Evolutionary conservation across 1,139 yeast species (phyloP).

Genomic region (Yamadazyma triangularis): DNA sequence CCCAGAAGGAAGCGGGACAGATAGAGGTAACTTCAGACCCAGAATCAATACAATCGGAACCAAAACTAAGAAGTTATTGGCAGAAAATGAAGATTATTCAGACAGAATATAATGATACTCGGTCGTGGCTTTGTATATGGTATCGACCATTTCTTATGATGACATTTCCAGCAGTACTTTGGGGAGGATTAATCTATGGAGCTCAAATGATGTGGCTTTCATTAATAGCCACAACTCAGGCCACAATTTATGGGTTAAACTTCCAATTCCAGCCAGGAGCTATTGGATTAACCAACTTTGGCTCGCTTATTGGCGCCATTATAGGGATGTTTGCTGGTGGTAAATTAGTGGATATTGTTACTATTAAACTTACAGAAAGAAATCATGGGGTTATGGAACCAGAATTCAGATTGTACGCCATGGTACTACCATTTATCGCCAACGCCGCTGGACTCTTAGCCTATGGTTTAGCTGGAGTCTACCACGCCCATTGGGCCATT

Average conservation of each 20-base stretch:
- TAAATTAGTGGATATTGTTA: slow-evolving; percentile 36
- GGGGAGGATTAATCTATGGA: slow-evolving; percentile 62
- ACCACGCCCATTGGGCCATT: slow-evolving; percentile 44
- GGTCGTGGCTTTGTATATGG: slow-evolving; percentile 35
- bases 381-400: slow-evolving; percentile 38
- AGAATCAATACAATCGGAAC: too few relatives aligned
- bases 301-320: slow-evolving; percentile 33
- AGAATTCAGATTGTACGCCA: slow-evolving; percentile 35
- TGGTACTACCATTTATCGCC: slow-evolving; percentile 31
- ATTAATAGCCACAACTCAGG: slow-evolving; percentile 39
- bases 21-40: too few relatives aligned
- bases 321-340: slow-evolving; percentile 40
- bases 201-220: slow-evolving; percentile 55
- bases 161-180: slow-evolving; percentile 53
- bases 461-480: slow-evolving; percentile 28
- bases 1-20: too few relatives aligned
- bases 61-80: slow-evolving; percentile 28
- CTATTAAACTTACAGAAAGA: slow-evolving; percentile 26
- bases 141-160: slow-evolving; percentile 37
- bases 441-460: slow-evolving; percentile 36
- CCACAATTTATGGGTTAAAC: slow-evolving; percentile 28
- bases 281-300: slow-evolving; percentile 41
- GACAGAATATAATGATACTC: slow-evolving; percentile 31
- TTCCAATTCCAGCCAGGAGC: slow-evolving; percentile 29
- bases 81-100: slow-evolving; percentile 33